Conservation (phyloP, 2,329 filamentous ascomycete species). For the Aspergillus eucalypticola region DNA sequence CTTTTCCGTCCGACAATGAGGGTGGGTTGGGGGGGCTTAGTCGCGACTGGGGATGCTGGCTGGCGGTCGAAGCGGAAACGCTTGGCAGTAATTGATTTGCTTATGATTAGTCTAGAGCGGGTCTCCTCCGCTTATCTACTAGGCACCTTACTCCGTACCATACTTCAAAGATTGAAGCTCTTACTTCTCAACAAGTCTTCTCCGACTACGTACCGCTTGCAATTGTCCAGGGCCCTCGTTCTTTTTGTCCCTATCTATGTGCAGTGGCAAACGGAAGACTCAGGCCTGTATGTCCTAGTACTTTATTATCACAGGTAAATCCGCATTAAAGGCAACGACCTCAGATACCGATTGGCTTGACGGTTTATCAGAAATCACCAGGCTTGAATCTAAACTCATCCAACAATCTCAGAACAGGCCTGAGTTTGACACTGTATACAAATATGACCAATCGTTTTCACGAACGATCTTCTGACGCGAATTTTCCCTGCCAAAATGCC, state of each 20-base stretch:
- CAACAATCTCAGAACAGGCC: not conserved
- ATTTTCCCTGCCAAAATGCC: constrained; percentile 55
- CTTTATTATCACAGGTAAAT: no score
- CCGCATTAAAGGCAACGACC: not conserved
- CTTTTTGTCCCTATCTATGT: no score
- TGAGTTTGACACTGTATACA: not conserved
- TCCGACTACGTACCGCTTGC: no score
- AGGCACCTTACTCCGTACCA: not conserved
- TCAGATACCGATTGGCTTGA: not conserved
- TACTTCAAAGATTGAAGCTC: no score
- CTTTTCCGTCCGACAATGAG: constrained; percentile 4
- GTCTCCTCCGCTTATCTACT: not conserved
- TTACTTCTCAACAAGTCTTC: no score
- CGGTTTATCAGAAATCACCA: not conserved
- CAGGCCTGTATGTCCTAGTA: no score
- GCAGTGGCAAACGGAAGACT: no score
- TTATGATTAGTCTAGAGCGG: not conserved
- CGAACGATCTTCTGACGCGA: constrained; percentile 46
- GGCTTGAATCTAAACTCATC: not conserved
- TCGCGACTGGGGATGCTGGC: constrained; percentile 18
- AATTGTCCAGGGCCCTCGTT: no score
- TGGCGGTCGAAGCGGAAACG: constrained; percentile 17
- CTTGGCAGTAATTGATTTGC: constrained; percentile 16
- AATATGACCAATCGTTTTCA: constrained; percentile 6
- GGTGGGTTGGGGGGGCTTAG: constrained; percentile 6